Evolutionary conservation across 2,329 filamentous ascomycete species (phyloP), one percentile per base, ranked within the genome.

Genomic region (Cordyceps cicadae): DNA sequence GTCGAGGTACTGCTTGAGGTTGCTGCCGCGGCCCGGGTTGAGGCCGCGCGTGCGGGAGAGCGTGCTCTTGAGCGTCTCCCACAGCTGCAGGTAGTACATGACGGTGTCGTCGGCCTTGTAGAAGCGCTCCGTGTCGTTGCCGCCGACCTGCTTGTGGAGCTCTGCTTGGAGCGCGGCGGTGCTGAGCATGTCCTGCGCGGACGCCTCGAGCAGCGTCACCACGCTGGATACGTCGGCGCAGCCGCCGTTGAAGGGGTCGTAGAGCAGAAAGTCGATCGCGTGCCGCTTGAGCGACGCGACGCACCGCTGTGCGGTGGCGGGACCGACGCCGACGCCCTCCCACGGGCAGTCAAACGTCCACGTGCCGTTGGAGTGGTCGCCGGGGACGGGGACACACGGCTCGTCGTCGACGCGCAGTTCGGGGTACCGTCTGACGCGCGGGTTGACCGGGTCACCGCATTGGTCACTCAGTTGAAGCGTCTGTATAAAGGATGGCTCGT

Each of bases 271-370:
- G 46, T 74, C 68, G 15, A 72, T 59, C 0, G 74, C 63, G 29
- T 69, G 67, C 46, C 69, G 66, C 55, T 70, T 66, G 32, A 76
- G 68, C 0, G 73, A 68, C 19, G 64, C 61, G 53, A 73, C 68
- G 57, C 74, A 76, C 21, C 62, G 65, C 54, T 67, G 60, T 0
- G 66, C 67, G 0, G 65, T 64, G 1, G 73, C 72, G 9, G 12
- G 11, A 14, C 34, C 34, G 34, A 37, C 34, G 12, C 67, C 66
- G 1, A 67, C 66, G 0, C 70, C 71, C 0, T 74, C 72, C 54
- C 74, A 76, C 0, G 68, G 67, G 57, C 74, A 76, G 29, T 70
- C 69, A 62, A 75, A 75, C 32, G 67, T 65, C 72, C 72, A 75
- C 1, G 63, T 64, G 0, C 72, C 72, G 3, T 64, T 67, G 0